Evolutionary conservation across 1,139 yeast genomes (phyloP), one percentile per base, ranked within the genome.

Genomic region (Lodderomyces metapsilosis): DNA sequence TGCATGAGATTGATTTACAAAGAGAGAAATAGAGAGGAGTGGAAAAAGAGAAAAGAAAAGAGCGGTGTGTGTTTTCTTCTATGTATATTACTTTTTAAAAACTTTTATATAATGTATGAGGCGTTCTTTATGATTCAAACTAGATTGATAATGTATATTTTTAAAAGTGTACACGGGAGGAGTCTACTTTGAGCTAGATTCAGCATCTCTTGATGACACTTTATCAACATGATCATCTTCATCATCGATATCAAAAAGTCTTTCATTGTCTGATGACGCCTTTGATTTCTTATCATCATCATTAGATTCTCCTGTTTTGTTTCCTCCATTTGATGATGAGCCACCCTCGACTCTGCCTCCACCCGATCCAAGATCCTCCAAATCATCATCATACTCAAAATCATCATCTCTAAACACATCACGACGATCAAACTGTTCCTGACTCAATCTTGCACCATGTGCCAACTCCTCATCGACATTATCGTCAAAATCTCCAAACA

Each of bases 1-100:
- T 82, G 42, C 80, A 77, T 55, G 84, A 80, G 54, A 77, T 82
- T 59, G 83, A 77, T 55, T 57, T 71, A 36, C 77, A 71, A 42
- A 69, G 66, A 49, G 52, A 58, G 24, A 51, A 58, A 27, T 42
- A 41, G 24, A 3, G 16, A 25, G 15, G 15, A 25, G n/a, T n/a
- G n/a, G n/a, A 25, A 25, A 11, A 6, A 12, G 15, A 25, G 15
- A 11, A 25, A 11, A 25, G 11, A 25, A n/a, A n/a, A 25, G 6
- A n/a, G 9, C 13, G 17, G 17, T 32, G 11, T 32, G 20, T 20
- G 21, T 13, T 23, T 20, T 6, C 13, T 22, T 34, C 12, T 34
- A 3, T 35, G 37, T 23, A 36, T 24, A 27, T n/a, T 25, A 36
- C 24, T 12, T 12, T n/a, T 5, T 25, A n/a, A n/a, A n/a, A n/a